phyloP scores from a whole-genome alignment of 139 green algal species.

The Chlamydomonas urium region DNA sequence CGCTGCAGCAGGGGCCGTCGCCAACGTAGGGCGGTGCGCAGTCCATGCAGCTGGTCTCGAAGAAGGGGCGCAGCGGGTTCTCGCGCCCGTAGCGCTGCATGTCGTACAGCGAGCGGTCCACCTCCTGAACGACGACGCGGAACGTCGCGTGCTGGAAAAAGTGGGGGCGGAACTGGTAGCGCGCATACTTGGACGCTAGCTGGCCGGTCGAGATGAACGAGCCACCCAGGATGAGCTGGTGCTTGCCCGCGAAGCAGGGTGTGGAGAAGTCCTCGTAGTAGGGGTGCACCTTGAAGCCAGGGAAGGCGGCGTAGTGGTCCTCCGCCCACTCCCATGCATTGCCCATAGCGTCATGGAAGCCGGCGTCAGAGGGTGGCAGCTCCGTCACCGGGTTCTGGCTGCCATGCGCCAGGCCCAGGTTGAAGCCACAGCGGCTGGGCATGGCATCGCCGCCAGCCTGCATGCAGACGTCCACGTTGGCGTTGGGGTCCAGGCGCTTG shows the following conservation, averaged over 20 bases:
- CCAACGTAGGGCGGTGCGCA: conserved; percentile 52
- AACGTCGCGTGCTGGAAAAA: conserved; percentile 75
- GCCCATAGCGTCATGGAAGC: conserved; percentile 37
- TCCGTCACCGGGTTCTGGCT: conserved; percentile 57
- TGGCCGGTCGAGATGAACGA: conserved; percentile 75
- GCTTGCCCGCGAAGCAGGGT: conserved; percentile 74
- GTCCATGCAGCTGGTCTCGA: conserved; percentile 66
- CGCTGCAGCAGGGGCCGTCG: conserved; percentile 56
- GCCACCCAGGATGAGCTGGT: conserved; percentile 68
- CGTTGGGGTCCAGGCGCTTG: not conserved
- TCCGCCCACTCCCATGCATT: conserved; percentile 58
- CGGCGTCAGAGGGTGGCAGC: conserved; percentile 37
- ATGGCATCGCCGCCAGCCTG: not conserved
- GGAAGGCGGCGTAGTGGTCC: conserved; percentile 65
- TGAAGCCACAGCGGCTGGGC: conserved; percentile 13
- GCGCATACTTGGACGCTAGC: conserved; percentile 63
- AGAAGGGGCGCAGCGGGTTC: conserved; percentile 41
- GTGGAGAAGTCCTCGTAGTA: conserved; percentile 76
- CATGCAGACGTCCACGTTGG: conserved; percentile 9
- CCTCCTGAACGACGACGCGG: conserved; percentile 35
- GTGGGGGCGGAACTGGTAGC: conserved; percentile 79
- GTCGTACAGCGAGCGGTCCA: conserved; percentile 20
- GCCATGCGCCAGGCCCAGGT: conserved; percentile 54
- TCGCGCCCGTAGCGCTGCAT: conserved; percentile 6
- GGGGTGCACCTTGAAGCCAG: conserved; percentile 58